A percentile compares a stretch with the other conserved stretches of the same genome.
phyloP scores from a whole-genome alignment of 805 yeast genomes.

The Ogataea philodendri region DNA sequence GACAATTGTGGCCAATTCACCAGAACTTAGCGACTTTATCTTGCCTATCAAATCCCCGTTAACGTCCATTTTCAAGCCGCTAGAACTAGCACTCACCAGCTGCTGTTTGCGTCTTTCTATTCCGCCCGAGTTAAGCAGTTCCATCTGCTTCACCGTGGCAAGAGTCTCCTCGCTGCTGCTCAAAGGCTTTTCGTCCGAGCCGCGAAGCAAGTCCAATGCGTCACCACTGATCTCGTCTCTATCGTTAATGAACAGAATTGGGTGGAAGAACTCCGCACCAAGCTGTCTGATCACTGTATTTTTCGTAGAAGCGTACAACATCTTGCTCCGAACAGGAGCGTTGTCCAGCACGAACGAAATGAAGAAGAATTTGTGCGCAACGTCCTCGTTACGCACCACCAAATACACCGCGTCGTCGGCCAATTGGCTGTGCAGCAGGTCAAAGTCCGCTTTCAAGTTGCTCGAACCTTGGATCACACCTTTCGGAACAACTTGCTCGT shows the following conservation, averaged over 20 bases:
- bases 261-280: constrained; percentile 55
- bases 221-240: constrained; percentile 50
- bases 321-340: constrained; percentile 78
- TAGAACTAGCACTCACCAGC: constrained; percentile 22
- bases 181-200: constrained; percentile 45
- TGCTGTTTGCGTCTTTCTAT: constrained; percentile 26
- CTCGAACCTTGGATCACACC: constrained; percentile 32
- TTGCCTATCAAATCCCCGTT: constrained; percentile 6
- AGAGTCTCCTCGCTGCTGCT: constrained; percentile 59
- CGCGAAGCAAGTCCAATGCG: constrained; percentile 44
- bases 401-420: constrained; percentile 50
- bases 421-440: constrained; percentile 32
- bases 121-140: constrained; percentile 36
- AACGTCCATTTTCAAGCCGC: constrained; percentile 16
- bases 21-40: constrained; percentile 3
- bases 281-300: constrained; percentile 71
- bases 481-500: constrained; percentile 35
- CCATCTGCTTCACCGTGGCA: constrained; percentile 43
- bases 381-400: constrained; percentile 39
- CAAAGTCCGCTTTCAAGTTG: constrained; percentile 37
- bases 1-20: constrained; percentile 14
- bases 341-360: constrained; percentile 84
- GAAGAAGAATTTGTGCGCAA: constrained; percentile 45
- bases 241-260: constrained; percentile 54
- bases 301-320: constrained; percentile 92